Base-by-base conservation (phyloP, 2,329 filamentous ascomycete species). In the Byssothecium circinans region DNA sequence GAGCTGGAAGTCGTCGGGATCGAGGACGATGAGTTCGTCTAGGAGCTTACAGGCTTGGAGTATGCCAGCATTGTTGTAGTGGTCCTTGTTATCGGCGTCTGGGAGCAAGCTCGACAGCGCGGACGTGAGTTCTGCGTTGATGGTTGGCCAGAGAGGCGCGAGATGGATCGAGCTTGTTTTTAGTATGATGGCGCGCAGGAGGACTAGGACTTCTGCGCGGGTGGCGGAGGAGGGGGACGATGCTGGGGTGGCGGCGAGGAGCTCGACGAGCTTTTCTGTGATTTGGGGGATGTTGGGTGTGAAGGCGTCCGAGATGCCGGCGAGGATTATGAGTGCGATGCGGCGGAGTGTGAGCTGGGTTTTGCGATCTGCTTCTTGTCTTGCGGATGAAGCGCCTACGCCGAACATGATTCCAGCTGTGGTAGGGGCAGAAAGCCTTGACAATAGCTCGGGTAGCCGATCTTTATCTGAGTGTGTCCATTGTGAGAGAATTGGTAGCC, bases 361-460 rank as follows among this genome's bases (percentile, higher is more conserved):
- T 72, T 87, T 94, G 48, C 91, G 86, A 70, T 99, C 94, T 5
- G 95, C 91, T 72, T 99, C 94, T n/a, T 95, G 81, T 49, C 94
- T 82, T 29, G 94, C 94, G 35, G 91, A 95, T 18, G 89, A 91
- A 6, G 94, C 94, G 10, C 95, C 95, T 0, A 99, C 94, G n/a
- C 94, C 94, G 64, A 99, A 99, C 67, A 99, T 92, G 58, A 99
- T 95, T 8, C 94, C 94, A 0, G 95, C 94, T 12, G 91, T 92
- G 1, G 91, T 90, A 5, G 94, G 94, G 3, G 91, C 82, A 5
- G 85, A 85, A 52, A 99, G 81, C 17, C 90, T 86, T 30, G 82
- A 78, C 8, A 97, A 73, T 3, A 96, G 76, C 52, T 99, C 94
- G 0, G 85, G 77, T 73, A 99, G 81, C 38, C 88, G 84, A 45